Percentiles rank a stretch among this genome's conserved stretches.
Evolutionary conservation across 805 yeast genomes (phyloP).

Genomic region (Priceomyces castillae): DNA sequence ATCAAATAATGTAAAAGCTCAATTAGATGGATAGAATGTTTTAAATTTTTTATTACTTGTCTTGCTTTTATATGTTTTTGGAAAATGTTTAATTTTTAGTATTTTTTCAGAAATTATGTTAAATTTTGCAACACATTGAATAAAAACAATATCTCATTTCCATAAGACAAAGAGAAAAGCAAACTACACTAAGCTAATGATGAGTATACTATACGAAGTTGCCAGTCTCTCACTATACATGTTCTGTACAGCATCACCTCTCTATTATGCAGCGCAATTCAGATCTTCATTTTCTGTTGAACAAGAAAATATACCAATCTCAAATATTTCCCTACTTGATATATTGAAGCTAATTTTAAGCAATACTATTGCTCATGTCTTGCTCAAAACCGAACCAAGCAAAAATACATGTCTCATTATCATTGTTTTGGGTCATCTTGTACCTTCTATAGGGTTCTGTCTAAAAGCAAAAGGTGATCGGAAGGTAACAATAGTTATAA

Average conservation of each 20-base stretch:
- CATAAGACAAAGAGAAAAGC: no score
- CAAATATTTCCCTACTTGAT: conserved; percentile 2
- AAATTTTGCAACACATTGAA: no score
- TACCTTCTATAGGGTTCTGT: conserved; percentile 2
- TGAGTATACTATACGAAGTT: neutral
- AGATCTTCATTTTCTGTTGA: neutral
- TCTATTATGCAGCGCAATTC: neutral
- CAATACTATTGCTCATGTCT: conserved; percentile 2
- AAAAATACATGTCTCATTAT: neutral
- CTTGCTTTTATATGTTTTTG: no score
- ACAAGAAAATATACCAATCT: neutral
- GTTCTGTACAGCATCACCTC: conserved; percentile 1
- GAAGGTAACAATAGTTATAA: conserved; percentile 2
- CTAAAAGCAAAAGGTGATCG: conserved; percentile 5
- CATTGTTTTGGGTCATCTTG: conserved; percentile 4
- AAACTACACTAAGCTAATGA: no score
- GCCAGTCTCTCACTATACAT: conserved; percentile 1
- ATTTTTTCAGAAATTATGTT: no score
- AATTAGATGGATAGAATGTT: no score
- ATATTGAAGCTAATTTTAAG: neutral
- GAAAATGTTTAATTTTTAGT: no score
- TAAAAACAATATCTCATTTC: no score
- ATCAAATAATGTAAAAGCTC: no score
- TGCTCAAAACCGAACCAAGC: neutral
- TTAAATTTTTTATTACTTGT: no score